These are phyloP conservation scores for Sphagnum contortum DNA, from an alignment of 225 moss, liverwort and hornwort genomes.

Conservation along the genomic window DNA sequence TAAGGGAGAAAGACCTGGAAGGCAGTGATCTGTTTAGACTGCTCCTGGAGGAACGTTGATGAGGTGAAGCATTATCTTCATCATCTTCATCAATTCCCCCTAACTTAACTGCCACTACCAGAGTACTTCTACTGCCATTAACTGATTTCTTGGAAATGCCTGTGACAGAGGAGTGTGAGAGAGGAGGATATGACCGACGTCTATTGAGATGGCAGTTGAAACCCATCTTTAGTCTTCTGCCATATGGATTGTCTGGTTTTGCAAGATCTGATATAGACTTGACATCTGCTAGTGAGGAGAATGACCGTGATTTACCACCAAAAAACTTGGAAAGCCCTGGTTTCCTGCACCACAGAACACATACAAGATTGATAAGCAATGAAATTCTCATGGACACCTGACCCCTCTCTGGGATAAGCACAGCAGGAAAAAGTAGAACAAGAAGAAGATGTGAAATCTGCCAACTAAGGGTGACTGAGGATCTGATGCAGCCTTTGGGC, in stretches of 20 bases:
- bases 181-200: constrained; percentile 63
- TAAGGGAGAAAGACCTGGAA: constrained; percentile 42
- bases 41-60: background rate
- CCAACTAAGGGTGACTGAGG: background rate
- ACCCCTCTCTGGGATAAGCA: too few species aligned
- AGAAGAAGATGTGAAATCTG: background rate
- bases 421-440: background rate
- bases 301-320: constrained; percentile 81
- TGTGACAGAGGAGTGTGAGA: constrained; percentile 14
- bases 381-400: too few species aligned
- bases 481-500: too few species aligned
- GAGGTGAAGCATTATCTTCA: constrained; percentile 8
- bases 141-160: constrained; percentile 61
- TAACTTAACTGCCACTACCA: constrained; percentile 57
- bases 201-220: constrained; percentile 49
- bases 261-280: constrained; percentile 53
- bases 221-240: constrained; percentile 56
- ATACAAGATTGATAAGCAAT: too few species aligned
- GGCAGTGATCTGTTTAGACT: constrained; percentile 13
- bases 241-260: constrained; percentile 73
- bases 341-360: constrained; percentile 34
- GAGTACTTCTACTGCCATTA: constrained; percentile 26
- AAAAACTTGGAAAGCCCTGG: constrained; percentile 79
- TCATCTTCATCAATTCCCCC: constrained; percentile 32
- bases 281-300: constrained; percentile 64